Conservation (phyloP, 2,329 filamentous ascomycete species). For the Byssothecium circinans region DNA sequence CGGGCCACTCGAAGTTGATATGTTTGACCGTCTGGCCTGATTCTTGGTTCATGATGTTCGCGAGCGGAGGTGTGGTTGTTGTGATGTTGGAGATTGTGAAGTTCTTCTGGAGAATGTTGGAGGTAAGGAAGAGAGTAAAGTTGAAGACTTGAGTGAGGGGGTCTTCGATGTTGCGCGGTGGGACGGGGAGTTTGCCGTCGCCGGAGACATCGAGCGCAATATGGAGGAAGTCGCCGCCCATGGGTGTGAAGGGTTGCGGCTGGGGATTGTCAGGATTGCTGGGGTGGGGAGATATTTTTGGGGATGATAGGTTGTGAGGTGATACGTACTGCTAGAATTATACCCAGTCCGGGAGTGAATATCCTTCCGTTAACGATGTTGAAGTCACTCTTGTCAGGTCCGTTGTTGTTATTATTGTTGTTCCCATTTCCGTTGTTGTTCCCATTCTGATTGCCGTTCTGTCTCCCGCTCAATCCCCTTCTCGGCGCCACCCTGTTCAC, state of each 20-base stretch:
- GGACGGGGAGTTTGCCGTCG: slow-evolving; percentile 64
- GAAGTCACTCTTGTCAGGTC: slow-evolving; percentile 47
- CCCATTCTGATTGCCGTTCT: slow-evolving; percentile 5
- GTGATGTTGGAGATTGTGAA: slow-evolving; percentile 70
- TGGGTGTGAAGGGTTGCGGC: slow-evolving; percentile 43
- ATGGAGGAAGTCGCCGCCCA: slow-evolving; percentile 56
- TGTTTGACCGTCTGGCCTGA: slow-evolving; percentile 71
- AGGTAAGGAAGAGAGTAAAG: slow-evolving; percentile 69
- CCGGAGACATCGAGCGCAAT: slow-evolving; percentile 68
- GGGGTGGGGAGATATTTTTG: not conserved
- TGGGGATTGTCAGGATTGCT: slow-evolving; percentile 14
- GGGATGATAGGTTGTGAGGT: not conserved
- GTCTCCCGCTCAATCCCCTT: slow-evolving; percentile 15
- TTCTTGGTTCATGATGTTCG: slow-evolving; percentile 66
- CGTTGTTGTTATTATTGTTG: slow-evolving; percentile 22
- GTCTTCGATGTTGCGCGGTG: slow-evolving; percentile 55
- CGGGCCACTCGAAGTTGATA: slow-evolving; percentile 71
- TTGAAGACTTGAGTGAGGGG: slow-evolving; percentile 62
- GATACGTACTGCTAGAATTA: slow-evolving; percentile 59
- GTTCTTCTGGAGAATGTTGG: slow-evolving; percentile 64
- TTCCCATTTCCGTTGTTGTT: slow-evolving; percentile 17
- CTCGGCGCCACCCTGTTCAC: slow-evolving; percentile 3
- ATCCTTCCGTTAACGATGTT: slow-evolving; percentile 66
- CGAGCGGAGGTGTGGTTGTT: slow-evolving; percentile 53
- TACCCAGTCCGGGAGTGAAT: slow-evolving; percentile 68